Conservation (phyloP, 495 filamentous ascomycete species). For the Paragyromitra xinjiangensis region DNA sequence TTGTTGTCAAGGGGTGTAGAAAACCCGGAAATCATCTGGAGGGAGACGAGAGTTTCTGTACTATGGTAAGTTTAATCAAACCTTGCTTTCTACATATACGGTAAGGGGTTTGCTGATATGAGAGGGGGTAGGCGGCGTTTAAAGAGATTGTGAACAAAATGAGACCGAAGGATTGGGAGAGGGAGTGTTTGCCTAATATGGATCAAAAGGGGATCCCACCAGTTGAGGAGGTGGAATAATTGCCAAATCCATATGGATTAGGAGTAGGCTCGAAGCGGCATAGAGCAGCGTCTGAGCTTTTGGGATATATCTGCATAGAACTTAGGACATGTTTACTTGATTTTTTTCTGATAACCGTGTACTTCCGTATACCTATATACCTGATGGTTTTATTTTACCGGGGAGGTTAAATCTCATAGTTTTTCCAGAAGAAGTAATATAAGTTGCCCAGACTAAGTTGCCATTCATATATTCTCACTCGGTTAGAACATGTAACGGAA, state of each 20-base stretch:
- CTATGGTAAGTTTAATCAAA: slow-evolving; percentile 71
- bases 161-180: slow-evolving; percentile 80
- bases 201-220: slow-evolving; percentile 66
- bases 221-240: slow-evolving; percentile 64
- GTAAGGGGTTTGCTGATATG: slow-evolving; percentile 39
- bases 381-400: not conserved
- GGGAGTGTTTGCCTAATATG: slow-evolving; percentile 74
- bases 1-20: slow-evolving; percentile 83
- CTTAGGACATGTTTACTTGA: not conserved
- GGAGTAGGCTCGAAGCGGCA: not conserved
- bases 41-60: slow-evolving; percentile 92
- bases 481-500: not conserved
- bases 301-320: not conserved
- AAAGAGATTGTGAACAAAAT: slow-evolving; percentile 91
- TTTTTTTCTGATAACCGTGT: not conserved
- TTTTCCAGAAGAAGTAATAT: not conserved
- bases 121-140: slow-evolving; percentile 73
- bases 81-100: slow-evolving; percentile 13
- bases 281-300: not conserved
- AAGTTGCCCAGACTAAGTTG: not conserved
- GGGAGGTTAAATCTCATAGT: not conserved
- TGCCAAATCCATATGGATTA: not conserved
- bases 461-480: not conserved
- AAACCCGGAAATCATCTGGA: slow-evolving; percentile 81
- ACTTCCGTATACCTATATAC: not conserved